Conservation (phyloP, 2,329 filamentous ascomycete genomes). For the Pseudogymnoascus sp. region DNA sequence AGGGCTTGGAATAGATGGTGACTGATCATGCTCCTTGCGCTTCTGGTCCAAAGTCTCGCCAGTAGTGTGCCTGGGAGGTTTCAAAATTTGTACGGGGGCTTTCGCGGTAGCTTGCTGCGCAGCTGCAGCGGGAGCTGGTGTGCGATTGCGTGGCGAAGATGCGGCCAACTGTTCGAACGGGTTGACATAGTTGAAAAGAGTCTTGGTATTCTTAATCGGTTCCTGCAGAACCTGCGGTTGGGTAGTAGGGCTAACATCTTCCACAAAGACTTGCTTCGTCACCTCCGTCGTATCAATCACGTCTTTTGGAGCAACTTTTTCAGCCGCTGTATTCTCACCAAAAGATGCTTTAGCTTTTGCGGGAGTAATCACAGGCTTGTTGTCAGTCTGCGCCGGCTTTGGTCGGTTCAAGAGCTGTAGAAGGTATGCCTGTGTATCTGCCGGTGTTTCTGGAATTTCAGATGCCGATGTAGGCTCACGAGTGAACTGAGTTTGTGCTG, state of each 20-base stretch:
- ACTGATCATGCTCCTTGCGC: conserved; percentile 23
- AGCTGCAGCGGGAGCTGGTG: conserved; percentile 35
- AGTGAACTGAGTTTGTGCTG: conserved; percentile 16
- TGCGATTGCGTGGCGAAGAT: conserved; percentile 53
- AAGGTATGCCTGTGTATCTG: conserved; percentile 75
- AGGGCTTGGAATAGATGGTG: conserved; percentile 18
- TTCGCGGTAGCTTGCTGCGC: conserved; percentile 31
- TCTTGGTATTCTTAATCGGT: conserved; percentile 17
- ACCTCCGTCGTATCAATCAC: conserved; percentile 33
- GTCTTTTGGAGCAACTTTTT: conserved; percentile 31
- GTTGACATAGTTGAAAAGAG: conserved; percentile 61
- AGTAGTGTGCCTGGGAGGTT: conserved; percentile 23
- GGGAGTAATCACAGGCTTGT: conserved; percentile 19
- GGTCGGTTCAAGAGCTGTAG: conserved; percentile 77
- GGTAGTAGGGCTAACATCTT: conserved; percentile 23
- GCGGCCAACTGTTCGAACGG: conserved; percentile 63
- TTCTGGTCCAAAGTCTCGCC: conserved; percentile 20
- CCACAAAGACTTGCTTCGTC: conserved; percentile 36
- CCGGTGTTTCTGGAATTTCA: conserved; percentile 29
- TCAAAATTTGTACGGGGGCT: conserved; percentile 25
- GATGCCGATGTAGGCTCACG: neutral
- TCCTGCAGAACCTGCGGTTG: conserved; percentile 14
- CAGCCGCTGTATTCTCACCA: conserved; percentile 27
- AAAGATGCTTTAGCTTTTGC: conserved; percentile 15
- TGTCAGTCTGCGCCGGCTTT: conserved; percentile 54